phyloP scores from a whole-genome alignment of 805 yeast genomes.

The Debaryomyces castellii region DNA sequence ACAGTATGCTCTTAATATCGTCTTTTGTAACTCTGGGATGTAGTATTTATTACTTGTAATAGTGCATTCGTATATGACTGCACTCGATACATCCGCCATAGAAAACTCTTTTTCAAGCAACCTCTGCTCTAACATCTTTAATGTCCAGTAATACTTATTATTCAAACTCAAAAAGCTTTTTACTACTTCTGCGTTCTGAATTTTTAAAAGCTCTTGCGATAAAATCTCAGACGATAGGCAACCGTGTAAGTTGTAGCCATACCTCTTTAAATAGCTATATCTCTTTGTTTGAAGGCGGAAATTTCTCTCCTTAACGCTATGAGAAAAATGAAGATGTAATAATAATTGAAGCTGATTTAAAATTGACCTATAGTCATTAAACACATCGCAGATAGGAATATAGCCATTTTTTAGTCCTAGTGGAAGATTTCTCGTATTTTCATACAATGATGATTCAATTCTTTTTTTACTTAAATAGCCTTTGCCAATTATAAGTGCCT shows the following conservation, averaged over 20 bases:
- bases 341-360: conserved; percentile 41
- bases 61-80: conserved; percentile 34
- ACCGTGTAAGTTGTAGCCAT: conserved; percentile 37
- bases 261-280: conserved; percentile 26
- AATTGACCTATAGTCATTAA: conserved; percentile 23
- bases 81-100: background rate
- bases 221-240: conserved; percentile 20
- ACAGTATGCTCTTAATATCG: conserved; percentile 46
- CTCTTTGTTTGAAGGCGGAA: conserved; percentile 2
- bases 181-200: conserved; percentile 14
- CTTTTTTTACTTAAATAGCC: conserved; percentile 23
- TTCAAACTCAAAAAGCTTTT: conserved; percentile 12
- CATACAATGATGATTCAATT: conserved; percentile 12
- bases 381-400: conserved; percentile 23
- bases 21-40: conserved; percentile 13
- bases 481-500: conserved; percentile 33
- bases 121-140: conserved; percentile 18
- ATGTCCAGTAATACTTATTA: conserved; percentile 22
- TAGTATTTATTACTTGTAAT: conserved; percentile 33
- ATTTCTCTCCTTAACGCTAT: background rate
- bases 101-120: background rate
- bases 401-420: conserved; percentile 31
- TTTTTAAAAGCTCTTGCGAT: conserved; percentile 10
- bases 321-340: conserved; percentile 19
- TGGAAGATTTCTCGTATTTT: conserved; percentile 11